Conservation (phyloP, 2,329 filamentous ascomycete species). For the Knoxdaviesia capensis region DNA sequence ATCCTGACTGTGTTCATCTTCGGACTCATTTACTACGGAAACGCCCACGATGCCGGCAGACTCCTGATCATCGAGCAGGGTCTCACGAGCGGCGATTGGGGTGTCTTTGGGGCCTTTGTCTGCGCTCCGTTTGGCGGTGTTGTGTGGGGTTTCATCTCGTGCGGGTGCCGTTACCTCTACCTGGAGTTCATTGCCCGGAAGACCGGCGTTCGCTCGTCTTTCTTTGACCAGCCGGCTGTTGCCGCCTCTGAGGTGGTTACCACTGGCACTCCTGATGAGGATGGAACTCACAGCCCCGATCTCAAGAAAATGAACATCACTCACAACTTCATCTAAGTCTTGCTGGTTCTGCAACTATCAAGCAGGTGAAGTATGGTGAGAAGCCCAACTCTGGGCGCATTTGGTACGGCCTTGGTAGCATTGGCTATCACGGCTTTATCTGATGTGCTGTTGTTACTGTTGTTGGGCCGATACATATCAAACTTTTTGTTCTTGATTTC, state of each 20-base stretch:
- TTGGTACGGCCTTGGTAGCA: too few relatives aligned
- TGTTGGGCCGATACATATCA: too few relatives aligned
- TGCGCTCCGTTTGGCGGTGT: constrained; percentile 59
- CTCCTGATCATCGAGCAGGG: constrained; percentile 55
- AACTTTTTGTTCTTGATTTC: too few relatives aligned
- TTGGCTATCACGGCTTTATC: too few relatives aligned
- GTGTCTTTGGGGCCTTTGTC: constrained; percentile 64
- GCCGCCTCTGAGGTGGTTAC: neutral
- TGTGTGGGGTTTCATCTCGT: constrained; percentile 39
- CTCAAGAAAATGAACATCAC: too few relatives aligned
- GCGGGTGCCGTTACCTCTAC: too few relatives aligned
- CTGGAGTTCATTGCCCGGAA: constrained; percentile 22
- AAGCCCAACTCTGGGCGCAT: too few relatives aligned
- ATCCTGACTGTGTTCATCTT: constrained; percentile 68
- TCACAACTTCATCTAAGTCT: too few relatives aligned
- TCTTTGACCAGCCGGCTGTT: constrained; percentile 3
- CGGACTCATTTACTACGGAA: constrained; percentile 57
- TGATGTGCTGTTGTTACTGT: too few relatives aligned
- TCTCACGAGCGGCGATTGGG: constrained; percentile 62
- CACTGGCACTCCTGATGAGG: neutral
- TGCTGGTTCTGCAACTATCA: too few relatives aligned
- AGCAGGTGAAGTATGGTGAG: too few relatives aligned
- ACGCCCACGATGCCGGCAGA: constrained; percentile 38
- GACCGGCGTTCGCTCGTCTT: constrained; percentile 23
- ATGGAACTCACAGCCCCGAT: too few relatives aligned